These are phyloP conservation scores for Boletus reticuloceps DNA, from an alignment of 768 basidiomycete species.

Conservation along the genomic window DNA sequence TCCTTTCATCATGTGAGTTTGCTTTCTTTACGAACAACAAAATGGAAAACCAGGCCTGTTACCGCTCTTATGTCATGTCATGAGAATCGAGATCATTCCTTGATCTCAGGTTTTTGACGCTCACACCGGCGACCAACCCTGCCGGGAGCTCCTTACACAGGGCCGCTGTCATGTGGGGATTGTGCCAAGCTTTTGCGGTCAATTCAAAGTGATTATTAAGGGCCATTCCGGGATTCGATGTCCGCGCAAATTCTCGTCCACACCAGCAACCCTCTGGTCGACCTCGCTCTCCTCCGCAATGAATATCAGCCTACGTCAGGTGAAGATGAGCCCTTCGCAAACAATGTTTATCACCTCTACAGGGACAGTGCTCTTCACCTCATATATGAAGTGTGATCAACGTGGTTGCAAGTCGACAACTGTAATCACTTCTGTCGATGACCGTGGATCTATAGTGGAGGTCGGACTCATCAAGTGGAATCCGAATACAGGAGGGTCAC, in stretches of 20 bases:
- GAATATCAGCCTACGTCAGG: conserved; percentile 20
- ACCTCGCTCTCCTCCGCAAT: not conserved
- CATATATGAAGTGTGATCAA: not conserved
- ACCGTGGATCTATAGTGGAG: conserved; percentile 2
- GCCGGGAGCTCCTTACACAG: not conserved
- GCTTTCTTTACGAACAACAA: no score
- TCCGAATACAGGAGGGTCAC: not conserved
- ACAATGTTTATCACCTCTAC: conserved; percentile 16
- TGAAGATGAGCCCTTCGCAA: conserved; percentile 7
- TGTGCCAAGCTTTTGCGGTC: not conserved
- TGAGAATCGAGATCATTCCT: no score
- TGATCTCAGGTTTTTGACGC: not conserved
- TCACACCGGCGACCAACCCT: no score
- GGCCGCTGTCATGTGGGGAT: not conserved
- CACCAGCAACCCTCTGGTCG: not conserved
- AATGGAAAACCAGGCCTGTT: no score
- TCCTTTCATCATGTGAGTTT: no score
- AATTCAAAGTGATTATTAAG: not conserved
- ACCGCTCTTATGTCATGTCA: no score
- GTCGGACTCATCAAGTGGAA: conserved; percentile 20
- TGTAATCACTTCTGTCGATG: conserved; percentile 13
- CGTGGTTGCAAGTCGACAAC: not conserved
- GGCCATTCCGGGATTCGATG: not conserved
- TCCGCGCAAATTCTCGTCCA: not conserved
- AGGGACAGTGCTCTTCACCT: conserved; percentile 14